Evolutionary conservation across 1,139 yeast species (phyloP), one percentile per base, ranked within the genome.

Genomic region (Eremothecium cymbalariae): DNA sequence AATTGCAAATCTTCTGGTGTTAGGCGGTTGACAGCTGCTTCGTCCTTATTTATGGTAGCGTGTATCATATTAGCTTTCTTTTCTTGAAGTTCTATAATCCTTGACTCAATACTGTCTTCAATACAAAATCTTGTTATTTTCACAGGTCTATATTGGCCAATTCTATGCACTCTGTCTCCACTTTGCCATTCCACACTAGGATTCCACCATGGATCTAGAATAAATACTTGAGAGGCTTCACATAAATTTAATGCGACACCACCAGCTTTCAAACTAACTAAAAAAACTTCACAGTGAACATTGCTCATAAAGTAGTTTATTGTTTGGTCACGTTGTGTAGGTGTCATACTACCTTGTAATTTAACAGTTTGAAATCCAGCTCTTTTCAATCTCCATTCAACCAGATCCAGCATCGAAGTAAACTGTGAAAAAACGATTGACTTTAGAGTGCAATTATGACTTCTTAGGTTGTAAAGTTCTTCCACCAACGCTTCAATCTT

Each of bases 131-230:
- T 70, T 4, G 95, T 85, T 48, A 90, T 86, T 44, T 83, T 72
- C n/a, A 90, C 95, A 0, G 98, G 98, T 43, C 98, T 65, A 50
- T 74, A 83, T 57, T 90, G 99, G 4, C 97, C 97, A 44, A 90
- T 90, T 63, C 98, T 76, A 61, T 90, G 98, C 15, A 90, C 96
- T 61, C 99, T 76, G 59, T 93, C 99, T 64, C 94, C 95, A 32
- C 94, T 82, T 58, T 90, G 98, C 88, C 96, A 90, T 59, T 90
- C 97, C 4, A 86, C 94, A 49, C 94, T 81, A 1, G 97, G 97
- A 54, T 90, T 90, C 97, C 97, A 90, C 97, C 98, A 90, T 18
- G 97, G 97, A 51, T 90, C 98, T 67, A 90, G 68, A 33, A 90
- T 68, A 48, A 90, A 90, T 25, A 90, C 97, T 48, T 88, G 96